phyloP scores from a whole-genome alignment of 108 stramenopile genomes.

The Stephanodiscus triporus region DNA sequence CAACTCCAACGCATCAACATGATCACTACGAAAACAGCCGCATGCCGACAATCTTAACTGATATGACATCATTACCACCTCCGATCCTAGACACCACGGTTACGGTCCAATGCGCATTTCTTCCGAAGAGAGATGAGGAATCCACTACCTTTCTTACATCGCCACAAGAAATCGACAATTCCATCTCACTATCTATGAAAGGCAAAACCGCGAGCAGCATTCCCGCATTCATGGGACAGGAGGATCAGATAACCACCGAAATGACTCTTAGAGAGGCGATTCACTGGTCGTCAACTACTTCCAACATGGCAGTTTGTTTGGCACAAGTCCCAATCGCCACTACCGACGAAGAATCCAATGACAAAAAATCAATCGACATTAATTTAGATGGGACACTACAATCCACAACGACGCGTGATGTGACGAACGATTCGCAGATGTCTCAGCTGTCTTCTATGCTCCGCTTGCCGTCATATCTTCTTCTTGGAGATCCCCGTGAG shows the following conservation, averaged over 20 bases:
- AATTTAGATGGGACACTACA: constrained; percentile 28
- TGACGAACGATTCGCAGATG: constrained; percentile 5
- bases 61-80: constrained; percentile 25
- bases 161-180: constrained; percentile 17
- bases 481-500: constrained; percentile 25
- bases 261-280: constrained; percentile 38
- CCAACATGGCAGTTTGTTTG: constrained; percentile 29
- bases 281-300: constrained; percentile 4
- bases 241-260: constrained; percentile 47
- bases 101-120: constrained; percentile 41
- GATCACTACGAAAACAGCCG: neutral
- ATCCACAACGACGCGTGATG: neutral
- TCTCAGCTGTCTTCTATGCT: constrained; percentile 25
- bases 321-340: constrained; percentile 42
- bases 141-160: neutral
- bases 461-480: constrained; percentile 33
- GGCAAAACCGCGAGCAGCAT: neutral
- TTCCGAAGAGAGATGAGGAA: neutral
- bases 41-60: neutral
- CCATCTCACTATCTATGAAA: constrained; percentile 10
- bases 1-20: neutral
- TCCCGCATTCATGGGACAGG: constrained; percentile 50
- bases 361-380: constrained; percentile 6
- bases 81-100: constrained; percentile 19
- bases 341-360: neutral